phyloP scores from a whole-genome alignment of 1,284 basidiomycete genomes.

The Sporisorium graminicola region DNA sequence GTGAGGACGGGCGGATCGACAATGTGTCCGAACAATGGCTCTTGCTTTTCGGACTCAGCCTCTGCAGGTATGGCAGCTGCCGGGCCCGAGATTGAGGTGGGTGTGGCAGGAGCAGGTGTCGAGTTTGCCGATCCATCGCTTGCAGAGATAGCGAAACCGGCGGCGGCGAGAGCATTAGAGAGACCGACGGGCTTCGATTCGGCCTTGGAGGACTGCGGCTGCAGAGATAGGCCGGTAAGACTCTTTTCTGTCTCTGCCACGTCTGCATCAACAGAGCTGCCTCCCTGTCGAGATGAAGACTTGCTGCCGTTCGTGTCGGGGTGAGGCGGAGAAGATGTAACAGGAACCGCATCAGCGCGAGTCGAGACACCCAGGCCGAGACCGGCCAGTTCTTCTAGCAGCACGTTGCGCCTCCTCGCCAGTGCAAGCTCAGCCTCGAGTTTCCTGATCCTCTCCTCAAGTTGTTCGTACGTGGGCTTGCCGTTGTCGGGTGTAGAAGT shows the following conservation, averaged over 20 bases:
- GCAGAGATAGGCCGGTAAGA: conserved; percentile 18
- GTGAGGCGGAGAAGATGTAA: conserved; percentile 1
- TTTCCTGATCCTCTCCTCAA: conserved; percentile 34
- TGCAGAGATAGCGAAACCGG: conserved; percentile 23
- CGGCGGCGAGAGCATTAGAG: conserved; percentile 22
- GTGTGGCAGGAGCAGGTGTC: conserved; percentile 13
- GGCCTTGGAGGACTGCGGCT: neutral
- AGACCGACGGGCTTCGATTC: conserved; percentile 12
- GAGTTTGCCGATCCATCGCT: conserved; percentile 6
- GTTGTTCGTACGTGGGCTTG: conserved; percentile 46
- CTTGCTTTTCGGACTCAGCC: conserved; percentile 11
- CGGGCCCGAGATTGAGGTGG: conserved; percentile 2
- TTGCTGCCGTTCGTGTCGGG: neutral
- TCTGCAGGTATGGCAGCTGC: neutral
- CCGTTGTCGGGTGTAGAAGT: neutral
- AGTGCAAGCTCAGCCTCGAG: conserved; percentile 48
- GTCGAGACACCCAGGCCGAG: conserved; percentile 30
- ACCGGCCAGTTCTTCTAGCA: conserved; percentile 46
- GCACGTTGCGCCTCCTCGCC: conserved; percentile 32
- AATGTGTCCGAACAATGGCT: conserved; percentile 42
- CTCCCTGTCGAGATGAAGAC: neutral
- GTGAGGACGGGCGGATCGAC: conserved; percentile 53
- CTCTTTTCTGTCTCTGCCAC: conserved; percentile 2
- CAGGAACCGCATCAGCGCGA: conserved; percentile 8
- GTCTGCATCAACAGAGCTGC: neutral